These are phyloP conservation scores for Lactarius hatsudake DNA, from an alignment of 768 basidiomycete species.

Conservation along the genomic window DNA sequence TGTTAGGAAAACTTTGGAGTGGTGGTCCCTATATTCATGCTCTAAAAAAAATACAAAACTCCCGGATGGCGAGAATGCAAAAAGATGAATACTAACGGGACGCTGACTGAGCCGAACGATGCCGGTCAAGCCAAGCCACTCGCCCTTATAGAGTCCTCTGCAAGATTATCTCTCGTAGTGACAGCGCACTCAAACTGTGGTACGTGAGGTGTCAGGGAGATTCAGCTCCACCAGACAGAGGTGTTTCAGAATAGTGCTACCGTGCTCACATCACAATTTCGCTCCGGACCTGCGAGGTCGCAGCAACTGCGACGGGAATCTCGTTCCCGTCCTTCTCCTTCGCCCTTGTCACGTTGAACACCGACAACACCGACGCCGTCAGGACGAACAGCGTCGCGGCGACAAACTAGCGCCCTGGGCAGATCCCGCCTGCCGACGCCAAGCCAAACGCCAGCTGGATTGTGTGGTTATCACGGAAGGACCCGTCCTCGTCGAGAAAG, in stretches of 20 bases:
- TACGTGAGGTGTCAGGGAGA: not conserved
- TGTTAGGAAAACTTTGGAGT: not conserved
- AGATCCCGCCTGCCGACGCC: conserved; percentile 17
- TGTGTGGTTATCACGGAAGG: no score
- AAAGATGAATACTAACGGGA: not conserved
- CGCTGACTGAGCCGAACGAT: no score
- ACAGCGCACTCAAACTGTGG: conserved; percentile 10
- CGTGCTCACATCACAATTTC: not conserved
- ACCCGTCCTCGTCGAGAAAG: no score
- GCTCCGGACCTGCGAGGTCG: not conserved
- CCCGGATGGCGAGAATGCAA: not conserved
- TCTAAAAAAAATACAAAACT: not conserved
- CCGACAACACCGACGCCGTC: conserved; percentile 15
- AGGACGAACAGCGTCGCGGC: conserved; percentile 24
- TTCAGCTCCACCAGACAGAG: not conserved
- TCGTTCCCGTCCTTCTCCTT: not conserved
- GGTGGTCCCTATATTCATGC: no score
- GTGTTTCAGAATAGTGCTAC: no score
- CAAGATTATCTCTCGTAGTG: conserved; percentile 6
- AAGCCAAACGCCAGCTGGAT: no score
- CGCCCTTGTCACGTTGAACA: conserved; percentile 5
- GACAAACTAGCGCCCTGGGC: conserved; percentile 28
- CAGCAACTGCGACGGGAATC: not conserved
- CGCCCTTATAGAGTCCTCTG: conserved; percentile 2
- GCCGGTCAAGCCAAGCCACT: not conserved